Base-by-base conservation (phyloP, 2,329 filamentous ascomycete species). In the Fusarium papillatum region DNA sequence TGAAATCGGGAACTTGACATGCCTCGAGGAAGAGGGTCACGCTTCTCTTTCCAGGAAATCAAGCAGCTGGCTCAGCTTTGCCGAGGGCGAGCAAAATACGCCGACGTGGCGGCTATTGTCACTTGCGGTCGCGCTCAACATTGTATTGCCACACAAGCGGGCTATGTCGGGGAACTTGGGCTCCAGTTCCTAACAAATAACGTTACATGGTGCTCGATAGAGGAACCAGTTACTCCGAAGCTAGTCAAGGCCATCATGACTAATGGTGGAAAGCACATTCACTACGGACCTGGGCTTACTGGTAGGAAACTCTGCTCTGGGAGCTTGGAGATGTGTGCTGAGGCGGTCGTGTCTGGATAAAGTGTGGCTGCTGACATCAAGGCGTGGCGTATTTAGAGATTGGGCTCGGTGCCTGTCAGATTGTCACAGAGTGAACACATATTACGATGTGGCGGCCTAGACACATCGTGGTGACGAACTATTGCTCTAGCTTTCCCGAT, bases 251-350 rank as follows among this genome's bases (percentile, higher is more conserved):
- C 38, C 2, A 74, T 77, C 11, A 68, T 77, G 60, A 78, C 76
- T 0, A 78, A 76, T 24, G 77, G 73, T 14, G 71, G 68, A 1
- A 78, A 78, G 36, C 72, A 74, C 24, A 72, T 72, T 6, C 73
- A 76, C 29, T 78, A 77, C 36, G 68, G 76, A 0, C 76, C 76
- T 0, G 76, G 73, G 0, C 59, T 78, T 2, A 77, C 75, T 2
- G 73, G 76, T 13, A 69, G 71, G 26, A 19, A 67, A 26, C 59
- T 72, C 24, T 31, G 22, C 2, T 72, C 69, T 64, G 70, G 70
- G 2, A 72, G 22, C 19, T 31, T 72, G 17, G 59, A 61, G n/a
- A 72, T 72, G 53, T 72, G 66, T 41, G 64, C 64, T 10, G 66
- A 69, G 5, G 71, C 55, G 10, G 67, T 64, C 3, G 62, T 59